Conservation (phyloP, 257 asterid species). For the Solanum sitiens region DNA sequence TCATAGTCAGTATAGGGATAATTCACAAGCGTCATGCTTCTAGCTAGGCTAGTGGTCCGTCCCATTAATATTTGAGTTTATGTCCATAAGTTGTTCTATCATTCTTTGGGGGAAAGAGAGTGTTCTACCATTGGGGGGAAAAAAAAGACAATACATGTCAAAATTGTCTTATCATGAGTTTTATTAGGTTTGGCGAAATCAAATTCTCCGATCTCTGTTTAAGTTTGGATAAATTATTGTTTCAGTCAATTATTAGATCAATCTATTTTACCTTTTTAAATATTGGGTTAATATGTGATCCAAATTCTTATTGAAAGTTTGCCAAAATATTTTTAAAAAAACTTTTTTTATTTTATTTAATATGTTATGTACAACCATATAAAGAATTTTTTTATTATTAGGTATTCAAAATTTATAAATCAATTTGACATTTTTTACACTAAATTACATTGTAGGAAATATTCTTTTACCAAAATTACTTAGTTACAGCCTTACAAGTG, state of each 20-base stretch:
- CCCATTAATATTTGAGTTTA: background rate
- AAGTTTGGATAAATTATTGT: too few species aligned
- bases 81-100: background rate
- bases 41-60: background rate
- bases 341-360: too few species aligned
- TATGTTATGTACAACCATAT: too few species aligned
- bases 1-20: background rate
- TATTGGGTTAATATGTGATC: too few species aligned
- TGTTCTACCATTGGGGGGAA: background rate
- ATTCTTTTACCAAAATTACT: background rate
- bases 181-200: too few species aligned
- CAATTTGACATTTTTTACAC: background rate
- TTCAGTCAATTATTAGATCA: too few species aligned
- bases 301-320: too few species aligned
- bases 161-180: background rate
- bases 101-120: background rate
- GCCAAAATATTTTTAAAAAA: too few species aligned
- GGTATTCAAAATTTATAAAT: too few species aligned
- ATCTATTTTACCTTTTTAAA: too few species aligned
- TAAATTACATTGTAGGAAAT: background rate
- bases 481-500: background rate
- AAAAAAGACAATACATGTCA: background rate
- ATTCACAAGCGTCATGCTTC: background rate
- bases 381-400: too few species aligned
- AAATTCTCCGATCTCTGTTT: too few species aligned